Percentiles rank a stretch among this genome's conserved stretches.
These are phyloP conservation scores for Aciculosporium take DNA, from an alignment of 2,329 filamentous ascomycete species.

Conservation along the genomic window DNA sequence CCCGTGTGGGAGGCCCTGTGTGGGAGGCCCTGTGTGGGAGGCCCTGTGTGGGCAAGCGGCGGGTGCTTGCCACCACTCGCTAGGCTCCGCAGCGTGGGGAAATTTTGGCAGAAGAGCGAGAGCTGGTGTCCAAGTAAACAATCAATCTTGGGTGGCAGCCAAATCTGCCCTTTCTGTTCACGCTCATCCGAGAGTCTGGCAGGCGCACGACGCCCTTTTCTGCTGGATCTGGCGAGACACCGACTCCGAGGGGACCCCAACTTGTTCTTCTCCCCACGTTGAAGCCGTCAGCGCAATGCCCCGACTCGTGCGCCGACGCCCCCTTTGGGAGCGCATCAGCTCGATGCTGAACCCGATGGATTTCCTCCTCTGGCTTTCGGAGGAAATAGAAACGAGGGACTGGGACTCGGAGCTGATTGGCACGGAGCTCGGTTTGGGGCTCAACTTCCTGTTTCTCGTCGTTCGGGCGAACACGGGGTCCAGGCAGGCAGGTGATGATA, in stretches of 20 bases:
- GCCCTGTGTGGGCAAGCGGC: too few relatives aligned
- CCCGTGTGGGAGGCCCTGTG: too few relatives aligned
- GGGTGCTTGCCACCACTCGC: too few relatives aligned
- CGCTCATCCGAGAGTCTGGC: not conserved
- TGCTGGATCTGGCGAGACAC: not conserved
- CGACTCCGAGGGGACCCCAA: not conserved
- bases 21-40: too few relatives aligned
- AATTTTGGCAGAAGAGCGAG: too few relatives aligned
- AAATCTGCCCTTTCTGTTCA: not conserved
- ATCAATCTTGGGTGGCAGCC: too few relatives aligned
- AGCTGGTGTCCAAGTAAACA: conserved; percentile 14
- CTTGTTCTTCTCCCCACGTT: not conserved
- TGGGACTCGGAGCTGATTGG: conserved; percentile 76
- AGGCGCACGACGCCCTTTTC: conserved; percentile 2
- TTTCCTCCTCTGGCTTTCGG: conserved; percentile 77
- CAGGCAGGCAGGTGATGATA: conserved; percentile 51
- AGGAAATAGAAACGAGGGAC: conserved; percentile 82
- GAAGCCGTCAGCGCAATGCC: conserved; percentile 36
- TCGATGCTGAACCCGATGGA: conserved; percentile 76
- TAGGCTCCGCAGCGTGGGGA: not conserved
- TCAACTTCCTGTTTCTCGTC: conserved; percentile 71
- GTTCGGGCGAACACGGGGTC: conserved; percentile 62
- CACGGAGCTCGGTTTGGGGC: conserved; percentile 55
- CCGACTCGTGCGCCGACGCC: conserved; percentile 66
- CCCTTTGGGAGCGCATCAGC: conserved; percentile 67